Base-by-base conservation (phyloP, 2,329 filamentous ascomycete genomes). In the Juglanconis sp. region DNA sequence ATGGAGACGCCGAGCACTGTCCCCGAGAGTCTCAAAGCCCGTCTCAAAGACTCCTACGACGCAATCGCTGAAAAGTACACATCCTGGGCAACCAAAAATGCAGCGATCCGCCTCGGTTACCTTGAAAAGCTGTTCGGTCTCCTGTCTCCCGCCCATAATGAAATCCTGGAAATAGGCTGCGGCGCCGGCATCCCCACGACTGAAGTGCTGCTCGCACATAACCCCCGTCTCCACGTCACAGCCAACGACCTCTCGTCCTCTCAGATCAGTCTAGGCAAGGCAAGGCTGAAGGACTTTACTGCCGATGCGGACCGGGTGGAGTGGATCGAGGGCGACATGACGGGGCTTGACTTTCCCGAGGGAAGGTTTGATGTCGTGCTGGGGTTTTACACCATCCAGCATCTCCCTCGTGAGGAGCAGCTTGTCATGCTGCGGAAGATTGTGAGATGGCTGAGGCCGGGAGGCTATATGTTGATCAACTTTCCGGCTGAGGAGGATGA, bases 381-480 rank as follows among this genome's bases (percentile, higher is more conserved):
- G 17, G 51, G 56, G 0, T 77, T 86, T 65, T 85, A 83, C 69
- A 82, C 78, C 38, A 68, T 86, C 55, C 79, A 84, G 55, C 83
- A 86, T 64, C 74, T 86, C 5, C 81, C 82, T 1, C 74, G 76
- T 5, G 69, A 70, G 1, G 81, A 85, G 66, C 83, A 86, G 69
- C 69, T 64, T 0, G 68, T 69, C 30, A 72, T 85, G 59, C 64
- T 86, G 30, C 42, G 56, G n/a, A 73, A 76, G 42, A 75, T 84
- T 24, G 65, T 61, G 0, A 48, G 44, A 6, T 86, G 83, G 83
- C 67, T 86, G 42, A 79, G 76, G 64, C 78, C 79, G 0, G 81
- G 80, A 0, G 83, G 82, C 1, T 72, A 71, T 42, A 63, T 86
- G 30, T 74, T 86, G 32, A 75, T 73, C 7, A 83, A 80, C 64